Evolutionary conservation across 2,329 filamentous ascomycete genomes (phyloP).

Genomic region (Venturia effusa): DNA sequence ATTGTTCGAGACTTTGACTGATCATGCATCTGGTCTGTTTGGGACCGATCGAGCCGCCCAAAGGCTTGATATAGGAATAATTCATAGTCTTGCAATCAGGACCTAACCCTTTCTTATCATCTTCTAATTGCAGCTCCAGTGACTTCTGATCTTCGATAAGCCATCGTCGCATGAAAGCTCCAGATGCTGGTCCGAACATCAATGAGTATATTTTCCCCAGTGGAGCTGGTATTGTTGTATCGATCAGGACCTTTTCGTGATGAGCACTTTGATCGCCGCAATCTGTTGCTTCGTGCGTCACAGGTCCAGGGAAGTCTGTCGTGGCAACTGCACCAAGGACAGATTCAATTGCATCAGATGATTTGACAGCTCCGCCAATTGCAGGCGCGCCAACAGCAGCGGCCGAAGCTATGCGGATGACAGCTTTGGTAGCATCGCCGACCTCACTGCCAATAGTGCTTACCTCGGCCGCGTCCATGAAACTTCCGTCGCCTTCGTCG

Average conservation of each 20-base stretch:
- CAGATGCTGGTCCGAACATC: slow-evolving; percentile 73
- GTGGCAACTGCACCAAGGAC: slow-evolving; percentile 21
- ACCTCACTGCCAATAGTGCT: slow-evolving; percentile 45
- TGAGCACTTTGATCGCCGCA: slow-evolving; percentile 70
- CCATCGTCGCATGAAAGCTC: slow-evolving; percentile 76
- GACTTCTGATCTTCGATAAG: slow-evolving; percentile 81
- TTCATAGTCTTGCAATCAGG: slow-evolving; percentile 63
- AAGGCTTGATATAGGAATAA: slow-evolving; percentile 85
- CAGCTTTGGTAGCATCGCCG: slow-evolving; percentile 20
- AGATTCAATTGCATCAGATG: slow-evolving; percentile 3
- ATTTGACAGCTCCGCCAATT: slow-evolving; percentile 29
- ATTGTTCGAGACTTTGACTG: slow-evolving; percentile 67
- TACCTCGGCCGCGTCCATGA: slow-evolving; percentile 43
- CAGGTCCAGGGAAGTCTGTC: slow-evolving; percentile 73
- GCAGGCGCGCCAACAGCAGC: slow-evolving; percentile 27
- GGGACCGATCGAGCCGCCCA: slow-evolving; percentile 74
- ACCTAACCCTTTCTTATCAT: slow-evolving; percentile 67
- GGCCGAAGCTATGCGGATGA: slow-evolving; percentile 61
- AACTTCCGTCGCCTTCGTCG: slow-evolving; percentile 61
- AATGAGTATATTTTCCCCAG: slow-evolving; percentile 84
- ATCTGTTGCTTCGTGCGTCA: slow-evolving; percentile 70
- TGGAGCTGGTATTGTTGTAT: slow-evolving; percentile 77
- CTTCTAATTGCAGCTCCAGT: slow-evolving; percentile 71
- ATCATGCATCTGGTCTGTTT: slow-evolving; percentile 92
- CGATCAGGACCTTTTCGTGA: slow-evolving; percentile 74